These are phyloP conservation scores for Stygiomarasmius scandens DNA, from an alignment of 1,284 basidiomycete species.

Conservation along the genomic window DNA sequence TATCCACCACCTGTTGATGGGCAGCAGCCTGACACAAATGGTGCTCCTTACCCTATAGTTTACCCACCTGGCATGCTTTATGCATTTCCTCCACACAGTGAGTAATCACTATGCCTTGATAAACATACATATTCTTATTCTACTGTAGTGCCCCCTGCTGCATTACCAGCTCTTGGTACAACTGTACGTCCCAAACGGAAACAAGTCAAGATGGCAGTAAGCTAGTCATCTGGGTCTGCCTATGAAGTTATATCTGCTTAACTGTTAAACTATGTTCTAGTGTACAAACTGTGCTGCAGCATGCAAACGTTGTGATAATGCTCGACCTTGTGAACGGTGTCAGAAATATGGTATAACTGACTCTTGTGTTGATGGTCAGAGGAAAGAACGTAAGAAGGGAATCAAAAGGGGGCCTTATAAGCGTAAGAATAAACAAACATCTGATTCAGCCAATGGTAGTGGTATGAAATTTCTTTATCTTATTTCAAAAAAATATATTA, in stretches of 20 bases:
- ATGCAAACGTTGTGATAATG: constrained; percentile 85
- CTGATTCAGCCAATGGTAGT: constrained; percentile 12
- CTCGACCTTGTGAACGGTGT: constrained; percentile 79
- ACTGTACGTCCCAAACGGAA: constrained; percentile 63
- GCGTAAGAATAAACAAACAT: constrained; percentile 59
- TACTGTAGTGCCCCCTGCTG: constrained; percentile 22
- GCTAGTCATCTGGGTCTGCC: too few relatives aligned
- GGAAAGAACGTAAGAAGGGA: constrained; percentile 85
- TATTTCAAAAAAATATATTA: constrained; percentile 10
- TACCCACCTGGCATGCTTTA: constrained; percentile 16
- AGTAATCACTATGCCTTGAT: too few relatives aligned
- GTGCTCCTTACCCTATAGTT: constrained; percentile 12
- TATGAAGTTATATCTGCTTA: constrained; percentile 10
- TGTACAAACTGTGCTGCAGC: constrained; percentile 86
- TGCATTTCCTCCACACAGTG: constrained; percentile 9
- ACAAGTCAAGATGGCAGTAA: constrained; percentile 87
- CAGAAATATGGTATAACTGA: constrained; percentile 77
- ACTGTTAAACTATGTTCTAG: constrained; percentile 30
- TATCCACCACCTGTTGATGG: constrained; percentile 15
- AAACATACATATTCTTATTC: constrained; percentile 1
- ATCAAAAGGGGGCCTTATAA: constrained; percentile 88
- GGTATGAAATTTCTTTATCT: constrained; percentile 3
- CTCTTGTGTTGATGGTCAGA: constrained; percentile 70
- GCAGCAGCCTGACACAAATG: constrained; percentile 11
- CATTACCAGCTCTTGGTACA: constrained; percentile 30